Evolutionary conservation across 1,139 yeast species (phyloP).

Genomic region (Zygosaccharomyces sapae): DNA sequence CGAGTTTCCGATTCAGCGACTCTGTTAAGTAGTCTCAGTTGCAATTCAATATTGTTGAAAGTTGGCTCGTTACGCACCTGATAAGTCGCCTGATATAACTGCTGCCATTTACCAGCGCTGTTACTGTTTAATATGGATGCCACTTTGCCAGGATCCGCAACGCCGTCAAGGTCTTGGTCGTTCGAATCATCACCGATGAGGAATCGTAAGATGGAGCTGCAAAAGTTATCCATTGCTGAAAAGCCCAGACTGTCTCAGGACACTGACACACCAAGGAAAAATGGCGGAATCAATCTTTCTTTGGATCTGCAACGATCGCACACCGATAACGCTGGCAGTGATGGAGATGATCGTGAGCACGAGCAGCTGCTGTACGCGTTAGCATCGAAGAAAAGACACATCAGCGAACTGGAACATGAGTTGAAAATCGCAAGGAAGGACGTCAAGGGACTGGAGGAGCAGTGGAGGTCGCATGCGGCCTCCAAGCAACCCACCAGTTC

Average conservation of each 20-base stretch:
- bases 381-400: slow-evolving; percentile 45
- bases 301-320: neutral
- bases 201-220: slow-evolving; percentile 3
- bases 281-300: neutral
- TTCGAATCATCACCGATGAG: slow-evolving; percentile 9
- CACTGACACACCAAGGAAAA: slow-evolving; percentile 1
- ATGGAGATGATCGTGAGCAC: neutral
- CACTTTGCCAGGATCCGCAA: slow-evolving; percentile 5
- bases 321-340: neutral
- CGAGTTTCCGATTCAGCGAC: slow-evolving; percentile 58
- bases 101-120: slow-evolving; percentile 13
- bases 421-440: slow-evolving; percentile 39
- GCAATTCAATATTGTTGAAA: slow-evolving; percentile 40
- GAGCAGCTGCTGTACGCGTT: slow-evolving; percentile 34
- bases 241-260: slow-evolving; percentile 2
- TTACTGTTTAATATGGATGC: slow-evolving; percentile 12
- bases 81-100: slow-evolving; percentile 10
- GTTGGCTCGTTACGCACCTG: neutral
- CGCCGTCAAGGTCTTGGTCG: neutral
- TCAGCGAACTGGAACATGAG: slow-evolving; percentile 40
- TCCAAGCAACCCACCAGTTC: slow-evolving; percentile 13
- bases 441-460: slow-evolving; percentile 35
- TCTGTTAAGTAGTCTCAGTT: slow-evolving; percentile 50
- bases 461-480: slow-evolving; percentile 24
- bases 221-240: neutral